phyloP scores from a whole-genome alignment of 768 basidiomycete species.

The Lentinula raphanica region DNA sequence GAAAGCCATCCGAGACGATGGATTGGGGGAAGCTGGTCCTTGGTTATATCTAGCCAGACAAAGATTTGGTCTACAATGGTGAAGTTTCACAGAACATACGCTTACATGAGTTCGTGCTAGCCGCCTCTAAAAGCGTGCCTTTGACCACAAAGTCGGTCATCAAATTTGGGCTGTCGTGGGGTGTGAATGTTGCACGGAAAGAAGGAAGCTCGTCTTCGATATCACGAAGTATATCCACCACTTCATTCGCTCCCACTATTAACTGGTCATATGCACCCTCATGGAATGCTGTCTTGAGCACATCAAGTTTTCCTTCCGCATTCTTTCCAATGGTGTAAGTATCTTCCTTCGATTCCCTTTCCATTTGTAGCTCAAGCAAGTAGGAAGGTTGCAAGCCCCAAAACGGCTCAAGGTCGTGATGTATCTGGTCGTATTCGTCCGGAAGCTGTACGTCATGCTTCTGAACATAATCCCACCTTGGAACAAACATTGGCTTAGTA shows the following conservation, averaged over 20 bases:
- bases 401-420: conserved; percentile 36
- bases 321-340: conserved; percentile 31
- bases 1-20: conserved; percentile 31
- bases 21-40: not conserved
- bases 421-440: conserved; percentile 53
- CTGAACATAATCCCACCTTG: conserved; percentile 42
- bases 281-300: conserved; percentile 13
- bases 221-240: conserved; percentile 28
- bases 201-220: conserved; percentile 33
- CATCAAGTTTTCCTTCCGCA: conserved; percentile 10
- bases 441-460: conserved; percentile 41
- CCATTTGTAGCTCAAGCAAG: conserved; percentile 21
- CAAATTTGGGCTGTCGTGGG: conserved; percentile 32
- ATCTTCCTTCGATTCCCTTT: conserved; percentile 25
- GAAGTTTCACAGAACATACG: conserved; percentile 1
- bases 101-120: conserved; percentile 25
- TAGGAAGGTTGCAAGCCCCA: conserved; percentile 34
- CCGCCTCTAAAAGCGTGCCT: conserved; percentile 26
- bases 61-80: not conserved
- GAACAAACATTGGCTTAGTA: not conserved
- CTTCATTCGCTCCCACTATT: not conserved
- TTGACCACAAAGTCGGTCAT: conserved; percentile 28
- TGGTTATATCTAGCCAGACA: not conserved
- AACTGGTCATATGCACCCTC: conserved; percentile 10
- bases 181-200: conserved; percentile 37